phyloP scores from a whole-genome alignment of 1,284 basidiomycete species.

The Boletus calvinii region DNA sequence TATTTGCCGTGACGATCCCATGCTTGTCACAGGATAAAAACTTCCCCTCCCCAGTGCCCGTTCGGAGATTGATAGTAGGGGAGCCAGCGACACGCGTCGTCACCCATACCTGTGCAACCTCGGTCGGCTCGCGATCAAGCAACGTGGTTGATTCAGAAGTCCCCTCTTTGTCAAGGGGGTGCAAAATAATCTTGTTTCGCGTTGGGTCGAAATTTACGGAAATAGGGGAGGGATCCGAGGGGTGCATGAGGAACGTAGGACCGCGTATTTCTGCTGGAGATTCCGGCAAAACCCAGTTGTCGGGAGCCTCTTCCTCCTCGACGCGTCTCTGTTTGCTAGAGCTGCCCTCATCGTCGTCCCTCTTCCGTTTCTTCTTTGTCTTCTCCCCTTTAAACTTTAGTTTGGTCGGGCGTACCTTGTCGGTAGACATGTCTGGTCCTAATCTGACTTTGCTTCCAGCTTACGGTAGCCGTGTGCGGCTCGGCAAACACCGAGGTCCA shows the following conservation, averaged over 20 bases:
- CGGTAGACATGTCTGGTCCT: slow-evolving; percentile 29
- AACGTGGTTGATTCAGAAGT: slow-evolving; percentile 42
- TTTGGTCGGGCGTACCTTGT: slow-evolving; percentile 63
- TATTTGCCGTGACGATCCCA: slow-evolving; percentile 76
- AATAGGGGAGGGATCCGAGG: slow-evolving; percentile 70
- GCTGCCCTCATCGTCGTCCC: slow-evolving; percentile 47
- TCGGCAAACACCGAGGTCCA: slow-evolving; percentile 32
- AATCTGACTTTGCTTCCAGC: neutral
- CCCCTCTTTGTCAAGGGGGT: slow-evolving; percentile 62
- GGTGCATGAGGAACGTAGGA: slow-evolving; percentile 78
- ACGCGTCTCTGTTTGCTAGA: slow-evolving; percentile 49
- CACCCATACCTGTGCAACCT: slow-evolving; percentile 88
- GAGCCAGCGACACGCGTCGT: slow-evolving; percentile 78
- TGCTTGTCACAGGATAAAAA: slow-evolving; percentile 84
- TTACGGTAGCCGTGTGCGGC: too few relatives aligned
- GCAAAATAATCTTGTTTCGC: slow-evolving; percentile 64
- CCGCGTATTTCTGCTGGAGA: slow-evolving; percentile 73
- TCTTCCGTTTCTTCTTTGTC: slow-evolving; percentile 75
- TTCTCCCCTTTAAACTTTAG: slow-evolving; percentile 89
- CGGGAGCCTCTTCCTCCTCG: slow-evolving; percentile 61
- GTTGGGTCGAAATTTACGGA: slow-evolving; percentile 78
- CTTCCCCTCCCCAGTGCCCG: slow-evolving; percentile 81
- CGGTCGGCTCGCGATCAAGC: slow-evolving; percentile 67
- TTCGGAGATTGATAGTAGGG: slow-evolving; percentile 77
- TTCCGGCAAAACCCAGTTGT: slow-evolving; percentile 79